Percentiles rank a stretch among this genome's conserved stretches.
Evolutionary conservation across 495 filamentous ascomycete species (phyloP).

Genomic region (Pseudomonodictys pantanalensis): DNA sequence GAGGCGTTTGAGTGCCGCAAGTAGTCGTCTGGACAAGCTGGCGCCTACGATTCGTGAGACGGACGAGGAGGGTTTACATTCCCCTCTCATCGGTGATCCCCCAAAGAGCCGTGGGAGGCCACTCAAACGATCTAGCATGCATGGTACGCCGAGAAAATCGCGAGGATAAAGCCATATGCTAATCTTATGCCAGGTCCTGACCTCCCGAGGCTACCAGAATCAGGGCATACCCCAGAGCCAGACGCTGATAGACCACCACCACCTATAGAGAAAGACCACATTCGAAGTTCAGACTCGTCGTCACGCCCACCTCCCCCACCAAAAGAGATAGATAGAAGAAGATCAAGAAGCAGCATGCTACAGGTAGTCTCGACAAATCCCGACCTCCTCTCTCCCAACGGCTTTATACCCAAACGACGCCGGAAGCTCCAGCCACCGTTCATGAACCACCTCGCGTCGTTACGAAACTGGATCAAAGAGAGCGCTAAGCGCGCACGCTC

Average conservation of each 20-base stretch:
- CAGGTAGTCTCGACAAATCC: conserved; percentile 74
- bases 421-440: conserved; percentile 67
- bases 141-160: conserved; percentile 28
- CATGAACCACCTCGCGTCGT: conserved; percentile 72
- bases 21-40: conserved; percentile 75
- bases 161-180: background rate
- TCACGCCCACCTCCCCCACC: conserved; percentile 76
- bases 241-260: conserved; percentile 53
- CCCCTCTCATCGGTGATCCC: conserved; percentile 37
- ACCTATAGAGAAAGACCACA: conserved; percentile 74
- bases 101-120: conserved; percentile 41
- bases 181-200: conserved; percentile 48
- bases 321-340: conserved; percentile 65
- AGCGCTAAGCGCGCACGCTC: conserved; percentile 72
- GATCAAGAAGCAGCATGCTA: conserved; percentile 72
- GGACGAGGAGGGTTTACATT: conserved; percentile 63
- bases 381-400: conserved; percentile 57
- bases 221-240: conserved; percentile 43
- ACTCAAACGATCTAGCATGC: conserved; percentile 36
- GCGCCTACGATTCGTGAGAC: conserved; percentile 71
- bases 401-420: conserved; percentile 51
- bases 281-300: conserved; percentile 67
- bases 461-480: conserved; percentile 86
- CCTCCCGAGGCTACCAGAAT: conserved; percentile 70
- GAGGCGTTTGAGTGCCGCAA: conserved; percentile 79